Base-by-base conservation (phyloP, 331 rosid genomes). In the Cydonia oblonga region DNA sequence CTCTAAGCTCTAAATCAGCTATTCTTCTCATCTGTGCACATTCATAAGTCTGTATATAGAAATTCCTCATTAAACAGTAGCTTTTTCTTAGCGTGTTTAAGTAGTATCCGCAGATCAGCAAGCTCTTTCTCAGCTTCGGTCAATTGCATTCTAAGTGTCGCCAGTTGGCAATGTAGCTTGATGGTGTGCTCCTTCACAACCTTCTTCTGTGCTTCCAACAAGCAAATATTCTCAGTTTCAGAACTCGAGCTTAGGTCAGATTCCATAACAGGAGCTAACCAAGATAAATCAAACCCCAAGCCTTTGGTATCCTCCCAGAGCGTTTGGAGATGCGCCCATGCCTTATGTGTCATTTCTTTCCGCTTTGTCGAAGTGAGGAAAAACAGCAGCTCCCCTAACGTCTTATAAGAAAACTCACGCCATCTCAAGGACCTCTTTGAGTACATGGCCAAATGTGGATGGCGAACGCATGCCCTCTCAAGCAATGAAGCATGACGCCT, bases 331-430 rank as follows among this genome's bases (percentile, higher is more conserved):
- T 18, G 64, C 22, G 28, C 33, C 4, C 65, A 23, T 2, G 32
- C 33, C 32, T 60, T 52, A 14, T 28, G 19, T 7, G 69, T 69
- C 54, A 69, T 75, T n/a, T 76, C 63, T 28, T 16, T 59, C 35
- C 20, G 9, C 29, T 28, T 75, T 28, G 80, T 76, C 4, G 70
- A 14, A 22, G 57, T 66, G 70, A 76, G 63, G 64, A 69, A 60
- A 49, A 28, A 69, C 42, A 76, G 53, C 4, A 69, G 75, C 53
- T 68, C 75, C 69, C 75, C 70, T 4, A 76, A 22, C 18, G 64
- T 76, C 28, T 7, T 42, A 49, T 59, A 68, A 30, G 70, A 63
- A 46, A n/a, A 76, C 38, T 59, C 53, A 35, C 62, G 69, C 75
- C 70, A 76, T 32, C 71, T 52, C 24, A 13, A 3, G 12, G 54